Conservation (phyloP, 441 rosid species). For the Croton setiger region DNA sequence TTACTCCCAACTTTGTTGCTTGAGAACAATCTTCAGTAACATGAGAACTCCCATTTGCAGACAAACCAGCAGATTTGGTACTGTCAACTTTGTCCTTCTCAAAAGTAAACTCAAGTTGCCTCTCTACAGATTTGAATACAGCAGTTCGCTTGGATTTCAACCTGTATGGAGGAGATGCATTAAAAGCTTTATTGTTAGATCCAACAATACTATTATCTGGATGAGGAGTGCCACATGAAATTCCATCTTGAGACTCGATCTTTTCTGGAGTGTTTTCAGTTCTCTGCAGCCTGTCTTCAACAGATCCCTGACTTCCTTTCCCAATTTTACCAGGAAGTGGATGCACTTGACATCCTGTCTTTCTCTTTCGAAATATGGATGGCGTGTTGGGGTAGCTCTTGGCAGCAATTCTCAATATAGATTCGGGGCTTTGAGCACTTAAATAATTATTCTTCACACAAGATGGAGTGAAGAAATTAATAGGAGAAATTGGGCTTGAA, state of each 20-base stretch:
- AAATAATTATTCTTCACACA: constrained; percentile 44
- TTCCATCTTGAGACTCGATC: constrained; percentile 33
- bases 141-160: constrained; percentile 80
- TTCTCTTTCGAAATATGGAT: constrained; percentile 82
- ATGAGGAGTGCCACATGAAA: constrained; percentile 35
- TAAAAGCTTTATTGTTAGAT: constrained; percentile 40
- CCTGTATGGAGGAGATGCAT: constrained; percentile 90
- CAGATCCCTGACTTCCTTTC: constrained; percentile 30
- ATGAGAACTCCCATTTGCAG: constrained; percentile 35
- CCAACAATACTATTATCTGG: constrained; percentile 30
- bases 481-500: constrained; percentile 47
- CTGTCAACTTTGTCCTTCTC: constrained; percentile 42
- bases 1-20: constrained; percentile 31
- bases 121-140: constrained; percentile 76
- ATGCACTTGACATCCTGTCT: constrained; percentile 30
- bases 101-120: constrained; percentile 79
- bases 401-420: constrained; percentile 73
- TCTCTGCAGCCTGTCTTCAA: constrained; percentile 23
- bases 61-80: constrained; percentile 34
- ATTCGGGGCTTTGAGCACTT: constrained; percentile 59
- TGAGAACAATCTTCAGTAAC: constrained; percentile 37
- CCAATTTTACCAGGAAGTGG: constrained; percentile 25
- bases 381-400: constrained; percentile 84
- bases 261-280: constrained; percentile 33
- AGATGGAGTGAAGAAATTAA: constrained; percentile 83